Evolutionary conservation across 805 yeast genomes (phyloP), one percentile per base, ranked within the genome.

Genomic region (Saturnispora silvae): DNA sequence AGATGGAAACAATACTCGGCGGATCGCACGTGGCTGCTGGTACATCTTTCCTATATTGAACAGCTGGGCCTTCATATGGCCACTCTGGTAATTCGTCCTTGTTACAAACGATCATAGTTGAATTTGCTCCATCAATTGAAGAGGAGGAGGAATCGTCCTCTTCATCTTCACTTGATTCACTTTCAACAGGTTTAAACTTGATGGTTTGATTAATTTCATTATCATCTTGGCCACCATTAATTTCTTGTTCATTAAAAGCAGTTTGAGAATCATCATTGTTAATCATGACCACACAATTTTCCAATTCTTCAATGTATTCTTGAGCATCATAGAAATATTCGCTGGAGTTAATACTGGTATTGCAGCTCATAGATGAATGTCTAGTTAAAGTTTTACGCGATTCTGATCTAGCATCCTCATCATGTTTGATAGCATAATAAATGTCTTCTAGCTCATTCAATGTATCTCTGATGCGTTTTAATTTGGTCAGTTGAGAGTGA

Each of bases 1-100:
- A 66, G 48, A 86, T 74, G 1, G 84, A 70, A 38, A 89, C 62
- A 25, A 89, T 57, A 44, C 92, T 80, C 9, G 96, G 96, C 3
- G 97, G 97, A 0, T 75, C 61, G 24, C 76, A 68, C 0, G 61
- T 64, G 37, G 83, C 70, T n/a, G 63, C 63, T 3, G 66, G 68
- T 13, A 87, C 65, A 41, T 73, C 81, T 20, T 57, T 54, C 41
- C 86, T 68, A 42, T 94, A 70, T 20, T 55, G 7, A 25, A 25
- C 48, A 4, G 79, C 63, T 0, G 57, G 53, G 0, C 53, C 51
- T 2, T 52, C 54, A n/a, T 50, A 37, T 1, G 87, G 82, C 33
- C 87, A 64, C 1, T 96, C 96, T 45, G 69, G 77, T n/a, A 83
- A 57, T 35, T 68, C 74, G 1, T 25, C 23, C 27, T 16, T 44